Evolutionary conservation across 768 basidiomycete genomes (phyloP), one percentile per base, ranked within the genome.

Genomic region (Symmetrospora coprosmae): DNA sequence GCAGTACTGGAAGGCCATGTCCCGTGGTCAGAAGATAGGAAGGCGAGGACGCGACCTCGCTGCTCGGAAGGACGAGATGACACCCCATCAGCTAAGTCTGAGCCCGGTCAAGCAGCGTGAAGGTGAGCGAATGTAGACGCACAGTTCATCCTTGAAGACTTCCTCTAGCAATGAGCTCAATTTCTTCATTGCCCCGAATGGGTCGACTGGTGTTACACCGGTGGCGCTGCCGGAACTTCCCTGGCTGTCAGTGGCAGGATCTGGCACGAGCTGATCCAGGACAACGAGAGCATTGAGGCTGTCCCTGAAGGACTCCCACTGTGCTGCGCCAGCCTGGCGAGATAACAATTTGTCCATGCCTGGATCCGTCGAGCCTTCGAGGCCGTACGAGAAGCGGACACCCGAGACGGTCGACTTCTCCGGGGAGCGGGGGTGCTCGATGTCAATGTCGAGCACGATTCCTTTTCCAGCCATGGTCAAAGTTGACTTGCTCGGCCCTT

Each of bases 401-500:
- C 41, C 55, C 41, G 31, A 25, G 17, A 58, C 27, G 3, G 4
- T 19, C n/a, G 4, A 31, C 7, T 4, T 8, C 8, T 9, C 37
- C 25, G 28, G 19, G 3, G 16, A 4, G 11, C 21, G 13, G 45
- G 21, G 16, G 40, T 40, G 25, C 9, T 58, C 55, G 55, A 58
- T 31, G 23, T 58, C 55, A 8, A 58, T 31, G 31, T 58, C 55
- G 2, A 58, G 39, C 19, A 58, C 55, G 25, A 58, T 33, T 31
- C 55, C 55, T 35, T 58, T 58, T 3, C 55, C 55, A 14, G 55
- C 55, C 41, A 58, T 58, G 11, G 55, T 58, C 33, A 58, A 43
- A 8, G 38, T 58, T 6, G 39, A 30, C 34, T 14, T 35, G 23
- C 13, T 14, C 49, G 16, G 45, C 23, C 23, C 9, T 27, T 46